Conservation (phyloP, 106 monocot species). For the Agapanthus africanus region DNA sequence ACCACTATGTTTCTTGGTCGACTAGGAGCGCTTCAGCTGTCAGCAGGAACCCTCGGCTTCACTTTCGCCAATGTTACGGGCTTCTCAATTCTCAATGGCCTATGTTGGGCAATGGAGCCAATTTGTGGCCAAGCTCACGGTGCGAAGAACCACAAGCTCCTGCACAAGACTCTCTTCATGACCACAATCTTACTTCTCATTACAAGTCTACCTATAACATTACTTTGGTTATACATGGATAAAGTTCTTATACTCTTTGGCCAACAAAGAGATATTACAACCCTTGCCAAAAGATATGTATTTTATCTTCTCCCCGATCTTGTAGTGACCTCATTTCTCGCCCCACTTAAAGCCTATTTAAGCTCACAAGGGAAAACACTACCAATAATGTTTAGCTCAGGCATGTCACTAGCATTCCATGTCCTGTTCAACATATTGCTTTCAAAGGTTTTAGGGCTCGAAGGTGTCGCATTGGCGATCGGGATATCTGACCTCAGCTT, state of each 20-base stretch:
- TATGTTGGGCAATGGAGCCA: slow-evolving; percentile 37
- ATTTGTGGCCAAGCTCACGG: slow-evolving; percentile 55
- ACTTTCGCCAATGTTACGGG: slow-evolving; percentile 67
- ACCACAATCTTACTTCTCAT: slow-evolving; percentile 27
- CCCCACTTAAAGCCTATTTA: slow-evolving; percentile 47
- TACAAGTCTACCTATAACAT: slow-evolving; percentile 26
- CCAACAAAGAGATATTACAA: slow-evolving; percentile 21
- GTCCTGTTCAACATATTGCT: slow-evolving; percentile 47
- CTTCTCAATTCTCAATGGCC: slow-evolving; percentile 41
- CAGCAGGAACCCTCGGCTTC: slow-evolving; percentile 46
- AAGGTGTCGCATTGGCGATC: slow-evolving; percentile 62
- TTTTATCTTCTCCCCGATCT: slow-evolving; percentile 38
- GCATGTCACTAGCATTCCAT: slow-evolving; percentile 44
- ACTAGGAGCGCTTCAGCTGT: slow-evolving; percentile 36
- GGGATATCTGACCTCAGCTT: slow-evolving; percentile 57
- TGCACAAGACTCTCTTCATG: slow-evolving; percentile 49
- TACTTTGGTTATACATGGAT: slow-evolving; percentile 44
- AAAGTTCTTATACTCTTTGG: slow-evolving; percentile 28
- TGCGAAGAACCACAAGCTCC: slow-evolving; percentile 36
- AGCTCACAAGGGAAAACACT: slow-evolving; percentile 47
- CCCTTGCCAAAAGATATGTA: slow-evolving; percentile 13
- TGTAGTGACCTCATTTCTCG: slow-evolving; percentile 37
- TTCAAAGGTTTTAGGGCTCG: slow-evolving; percentile 31
- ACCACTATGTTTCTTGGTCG: slow-evolving; percentile 34
- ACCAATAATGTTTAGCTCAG: slow-evolving; percentile 33